Evolutionary conservation across 164 flowering plant species (phyloP).

Genomic region (Vitis riparia): DNA sequence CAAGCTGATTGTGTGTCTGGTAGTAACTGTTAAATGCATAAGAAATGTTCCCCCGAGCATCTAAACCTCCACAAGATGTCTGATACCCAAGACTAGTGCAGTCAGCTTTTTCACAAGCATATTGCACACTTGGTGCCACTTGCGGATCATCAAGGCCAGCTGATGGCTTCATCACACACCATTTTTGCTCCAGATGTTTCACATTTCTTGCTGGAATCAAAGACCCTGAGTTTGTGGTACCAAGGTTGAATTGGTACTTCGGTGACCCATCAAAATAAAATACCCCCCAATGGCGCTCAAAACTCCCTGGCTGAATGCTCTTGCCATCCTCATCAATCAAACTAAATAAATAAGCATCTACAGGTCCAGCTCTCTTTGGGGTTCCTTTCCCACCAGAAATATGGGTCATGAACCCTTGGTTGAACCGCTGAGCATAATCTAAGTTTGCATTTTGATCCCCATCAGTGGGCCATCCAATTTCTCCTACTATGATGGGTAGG

Average conservation of each 20-base stretch:
- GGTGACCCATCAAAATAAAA: slow-evolving; percentile 68
- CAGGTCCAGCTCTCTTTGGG: slow-evolving; percentile 69
- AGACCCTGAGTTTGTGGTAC: slow-evolving; percentile 52
- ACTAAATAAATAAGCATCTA: slow-evolving; percentile 82
- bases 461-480: slow-evolving; percentile 95
- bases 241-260: slow-evolving; percentile 72
- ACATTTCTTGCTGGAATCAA: slow-evolving; percentile 47
- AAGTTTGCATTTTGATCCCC: slow-evolving; percentile 77
- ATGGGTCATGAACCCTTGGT: slow-evolving; percentile 85
- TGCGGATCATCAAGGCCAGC: slow-evolving; percentile 54
- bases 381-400: slow-evolving; percentile 71
- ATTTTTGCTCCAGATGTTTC: slow-evolving; percentile 44
- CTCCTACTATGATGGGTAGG: slow-evolving; percentile 79
- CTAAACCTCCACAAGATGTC: slow-evolving; percentile 62
- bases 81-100: slow-evolving; percentile 84
- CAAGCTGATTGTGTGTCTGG: slow-evolving; percentile 67
- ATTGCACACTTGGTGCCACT: slow-evolving; percentile 66
- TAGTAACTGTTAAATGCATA: slow-evolving; percentile 86
- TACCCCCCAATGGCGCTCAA: slow-evolving; percentile 93
- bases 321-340: slow-evolving; percentile 86
- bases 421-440: slow-evolving; percentile 65
- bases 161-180: slow-evolving; percentile 74
- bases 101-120: slow-evolving; percentile 72
- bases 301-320: slow-evolving; percentile 81
- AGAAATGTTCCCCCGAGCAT: slow-evolving; percentile 70